Base-by-base conservation (phyloP, 2,329 filamentous ascomycete species). In the Hawksworthiomyces lignivorus region DNA sequence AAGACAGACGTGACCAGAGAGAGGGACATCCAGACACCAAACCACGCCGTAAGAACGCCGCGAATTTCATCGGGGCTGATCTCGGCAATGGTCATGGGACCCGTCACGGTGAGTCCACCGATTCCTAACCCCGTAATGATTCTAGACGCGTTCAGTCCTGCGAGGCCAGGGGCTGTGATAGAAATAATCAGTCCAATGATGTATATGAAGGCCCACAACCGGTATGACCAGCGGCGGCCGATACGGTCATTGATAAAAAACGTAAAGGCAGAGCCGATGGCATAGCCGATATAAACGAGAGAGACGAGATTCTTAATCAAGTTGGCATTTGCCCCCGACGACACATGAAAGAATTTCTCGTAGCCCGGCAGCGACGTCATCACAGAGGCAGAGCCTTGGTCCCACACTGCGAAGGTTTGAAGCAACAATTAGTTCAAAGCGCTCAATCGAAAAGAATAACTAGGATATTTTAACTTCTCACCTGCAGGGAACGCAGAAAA, bases 51-150 rank as follows among this genome's bases (percentile, higher is more conserved):
- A 6, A 70, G 56, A 27, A 57, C 54, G 9, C 65, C 68, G 31
- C 68, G 62, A 28, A 70, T 60, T 17, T 65, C 53, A 40, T 68
- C 69, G 14, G 70, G 70, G 0, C 64, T 59, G 61, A 68, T 67
- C 54, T 71, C 68, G 18, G 61, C 60, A 21, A 56, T 59, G 50
- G 63, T 69, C 52, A 70, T 63, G 36, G 68, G 68, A n/a, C 69
- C 64, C 28, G 68, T 58, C 40, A 64, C 63, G 4, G 62, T 64
- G 7, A 62, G 59, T 37, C 62, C 56, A 9, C 65, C 64, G 6
- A 65, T 56, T 20, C 64, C 59, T 10, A 62, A 45, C 7, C 58
- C 60, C 4, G 57, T 51, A n/a, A 54, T 49, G 3, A 62, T 58
- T 11, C 65, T 60, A 8, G 58, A 63, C 9, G 57, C 62, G 36